A percentile compares a stretch with the other conserved stretches of the same genome.
phyloP scores from a whole-genome alignment of 148 eudicot species.

The Rhododendron vialii region DNA sequence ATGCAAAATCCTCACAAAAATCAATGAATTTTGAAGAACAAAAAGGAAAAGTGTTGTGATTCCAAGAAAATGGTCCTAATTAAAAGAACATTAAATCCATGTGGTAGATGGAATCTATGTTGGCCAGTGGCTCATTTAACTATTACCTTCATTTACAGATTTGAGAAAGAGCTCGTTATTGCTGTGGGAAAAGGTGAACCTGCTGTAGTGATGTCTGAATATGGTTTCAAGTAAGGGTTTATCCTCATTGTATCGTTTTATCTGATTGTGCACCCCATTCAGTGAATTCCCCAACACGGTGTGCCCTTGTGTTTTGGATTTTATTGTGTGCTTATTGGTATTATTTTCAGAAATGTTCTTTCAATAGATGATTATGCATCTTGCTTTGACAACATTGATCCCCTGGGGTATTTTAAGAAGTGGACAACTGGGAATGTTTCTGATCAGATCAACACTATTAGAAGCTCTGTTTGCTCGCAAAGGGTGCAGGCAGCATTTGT shows the following conservation, averaged over 20 bases:
- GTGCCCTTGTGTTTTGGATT: background rate
- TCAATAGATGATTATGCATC: conserved; percentile 80
- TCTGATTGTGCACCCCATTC: background rate
- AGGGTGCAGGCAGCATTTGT: conserved; percentile 68
- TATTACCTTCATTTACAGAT: conserved; percentile 32
- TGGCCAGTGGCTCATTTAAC: conserved; percentile 7
- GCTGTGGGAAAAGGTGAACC: conserved; percentile 98
- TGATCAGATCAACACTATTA: conserved; percentile 18
- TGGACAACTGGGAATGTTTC: conserved; percentile 34
- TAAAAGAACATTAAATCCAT: background rate
- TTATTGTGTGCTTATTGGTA: background rate
- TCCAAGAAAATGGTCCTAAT: background rate
- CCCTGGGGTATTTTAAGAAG: conserved; percentile 65
- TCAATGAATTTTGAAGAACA: background rate
- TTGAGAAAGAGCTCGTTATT: conserved; percentile 59
- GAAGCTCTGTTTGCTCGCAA: conserved; percentile 44
- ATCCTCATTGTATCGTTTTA: background rate
- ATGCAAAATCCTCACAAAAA: background rate
- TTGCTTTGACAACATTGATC: conserved; percentile 86
- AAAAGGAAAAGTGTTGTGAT: background rate
- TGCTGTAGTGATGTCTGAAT: conserved; percentile 74
- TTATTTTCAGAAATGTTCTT: conserved; percentile 57
- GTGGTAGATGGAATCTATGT: background rate
- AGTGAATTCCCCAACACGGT: background rate
- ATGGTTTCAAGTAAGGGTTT: conserved; percentile 72